phyloP scores from a whole-genome alignment of 73 alveolate species.

The Stentor coeruleus region DNA sequence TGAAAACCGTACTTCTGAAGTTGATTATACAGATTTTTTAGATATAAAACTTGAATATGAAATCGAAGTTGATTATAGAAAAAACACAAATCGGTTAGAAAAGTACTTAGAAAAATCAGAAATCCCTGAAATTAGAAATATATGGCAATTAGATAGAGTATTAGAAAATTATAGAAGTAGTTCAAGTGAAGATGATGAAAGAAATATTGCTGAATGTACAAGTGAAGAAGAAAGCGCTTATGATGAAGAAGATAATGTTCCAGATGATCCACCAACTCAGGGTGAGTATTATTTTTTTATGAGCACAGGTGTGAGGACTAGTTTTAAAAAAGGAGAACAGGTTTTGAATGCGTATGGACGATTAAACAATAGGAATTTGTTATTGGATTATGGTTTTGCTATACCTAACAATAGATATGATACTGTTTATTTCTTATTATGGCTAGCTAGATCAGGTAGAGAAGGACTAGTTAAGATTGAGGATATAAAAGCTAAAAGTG shows the following conservation, averaged over 20 bases:
- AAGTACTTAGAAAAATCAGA: background rate
- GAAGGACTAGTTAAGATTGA: background rate
- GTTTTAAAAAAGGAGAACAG: slow-evolving; percentile 32
- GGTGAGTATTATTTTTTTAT: slow-evolving; percentile 43
- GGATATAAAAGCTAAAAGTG: background rate
- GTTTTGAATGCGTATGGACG: slow-evolving; percentile 15
- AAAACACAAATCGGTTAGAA: slow-evolving; percentile 14
- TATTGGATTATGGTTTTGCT: slow-evolving; percentile 20
- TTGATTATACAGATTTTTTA: slow-evolving; percentile 7
- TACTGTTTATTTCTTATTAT: slow-evolving; percentile 37
- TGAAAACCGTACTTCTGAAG: background rate
- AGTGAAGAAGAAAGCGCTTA: slow-evolving; percentile 6
- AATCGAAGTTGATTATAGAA: background rate
- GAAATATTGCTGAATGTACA: slow-evolving; percentile 18
- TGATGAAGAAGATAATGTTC: slow-evolving; percentile 34
- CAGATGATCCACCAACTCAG: slow-evolving; percentile 28
- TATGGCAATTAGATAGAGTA: background rate
- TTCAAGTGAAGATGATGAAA: slow-evolving; percentile 24
- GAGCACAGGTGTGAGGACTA: slow-evolving; percentile 36
- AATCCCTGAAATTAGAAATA: background rate
- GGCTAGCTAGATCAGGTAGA: slow-evolving; percentile 3
- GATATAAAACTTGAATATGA: background rate
- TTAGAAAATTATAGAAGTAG: slow-evolving; percentile 6
- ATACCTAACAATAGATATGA: slow-evolving; percentile 23
- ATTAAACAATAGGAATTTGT: background rate